Base-by-base conservation (phyloP, 2,329 filamentous ascomycete species). In the Verticillium longisporum region DNA sequence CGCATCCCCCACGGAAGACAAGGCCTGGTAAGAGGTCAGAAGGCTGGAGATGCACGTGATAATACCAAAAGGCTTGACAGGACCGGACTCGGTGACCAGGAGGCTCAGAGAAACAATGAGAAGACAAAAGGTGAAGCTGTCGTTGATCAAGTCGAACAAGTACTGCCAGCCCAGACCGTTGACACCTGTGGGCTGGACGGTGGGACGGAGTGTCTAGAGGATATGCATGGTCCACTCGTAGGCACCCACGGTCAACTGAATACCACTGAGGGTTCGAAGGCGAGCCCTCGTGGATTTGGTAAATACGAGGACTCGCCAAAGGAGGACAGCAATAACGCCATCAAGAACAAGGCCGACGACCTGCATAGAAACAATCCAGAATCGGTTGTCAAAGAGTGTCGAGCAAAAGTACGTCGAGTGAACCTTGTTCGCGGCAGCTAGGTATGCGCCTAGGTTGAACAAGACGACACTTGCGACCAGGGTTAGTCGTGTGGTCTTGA, bases 371-470 rank as follows among this genome's bases (percentile, higher is more conserved):
- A 79, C 64, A 1, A 78, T 70, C 18, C 68, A 68, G 4, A 69
- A 66, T 3, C 69, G 69, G 58, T 71, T 75, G 60, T 83, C 81
- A 14, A 75, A 63, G 3, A 73, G 65, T 4, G 73, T 64, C 18
- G 82, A 79, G 66, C 83, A 86, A 61, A 83, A 77, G 61, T 80
- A 83, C 0, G 80, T 82, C 13, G 82, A 84, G n/a, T 67, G 71
- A 18, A 69, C 67, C 3, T 72, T 71, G n/a, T 75, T 73, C 14
- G 72, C 71, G 2, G 74, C 66, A 15, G 76, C 71, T 2, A 77
- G 67, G 60, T 74, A 81, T 3, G 78, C 75, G 2, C 80, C 80
- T 4, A 72, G 72, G 11, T 75, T 73, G 53, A 84, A 71, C n/a
- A 78, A 61, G 18, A 75, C 6, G 5, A 72, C 71, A 55, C 74